Percentiles rank a stretch among this genome's conserved stretches.
These are phyloP conservation scores for Neocatenulostroma microsporum DNA, from an alignment of 2,329 filamentous ascomycete species.

Conservation along the genomic window DNA sequence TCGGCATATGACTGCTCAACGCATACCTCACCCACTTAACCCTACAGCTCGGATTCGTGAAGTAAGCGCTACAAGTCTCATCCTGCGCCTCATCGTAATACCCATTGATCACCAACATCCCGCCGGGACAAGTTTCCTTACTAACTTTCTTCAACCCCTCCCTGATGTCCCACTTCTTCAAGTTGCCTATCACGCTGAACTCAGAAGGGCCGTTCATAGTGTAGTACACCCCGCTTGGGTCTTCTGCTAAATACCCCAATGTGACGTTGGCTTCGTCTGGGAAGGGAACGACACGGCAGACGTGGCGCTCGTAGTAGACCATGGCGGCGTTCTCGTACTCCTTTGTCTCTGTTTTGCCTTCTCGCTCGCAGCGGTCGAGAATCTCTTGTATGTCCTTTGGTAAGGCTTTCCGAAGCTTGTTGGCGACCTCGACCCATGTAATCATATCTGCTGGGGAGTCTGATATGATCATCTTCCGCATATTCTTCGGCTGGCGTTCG, in stretches of 20 bases:
- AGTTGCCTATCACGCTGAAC: conserved; percentile 33
- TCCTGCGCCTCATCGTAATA: conserved; percentile 34
- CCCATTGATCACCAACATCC: conserved; percentile 36
- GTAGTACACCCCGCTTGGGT: conserved; percentile 30
- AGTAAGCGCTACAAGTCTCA: conserved; percentile 30
- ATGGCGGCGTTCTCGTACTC: conserved; percentile 28
- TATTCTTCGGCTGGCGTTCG: conserved; percentile 25
- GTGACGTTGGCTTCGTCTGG: conserved; percentile 22
- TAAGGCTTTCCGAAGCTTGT: conserved; percentile 19
- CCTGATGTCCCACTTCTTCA: conserved; percentile 34
- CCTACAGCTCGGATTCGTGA: conserved; percentile 28
- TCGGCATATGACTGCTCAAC: conserved; percentile 28
- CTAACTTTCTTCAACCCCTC: conserved; percentile 31
- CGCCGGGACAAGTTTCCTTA: conserved; percentile 26
- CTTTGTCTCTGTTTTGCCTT: conserved; percentile 23
- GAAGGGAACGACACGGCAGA: conserved; percentile 26
- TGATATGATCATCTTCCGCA: conserved; percentile 33
- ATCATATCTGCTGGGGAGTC: conserved; percentile 25
- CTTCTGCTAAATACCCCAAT: conserved; percentile 22
- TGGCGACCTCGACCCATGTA: conserved; percentile 23
- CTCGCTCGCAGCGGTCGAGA: conserved; percentile 23
- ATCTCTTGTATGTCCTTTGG: conserved; percentile 25
- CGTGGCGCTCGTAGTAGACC: conserved; percentile 24
- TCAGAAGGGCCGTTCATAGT: conserved; percentile 29
- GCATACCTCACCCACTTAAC: conserved; percentile 36